phyloP scores from a whole-genome alignment of 306 rosid genomes.

The Ammopiptanthus mongolicus region DNA sequence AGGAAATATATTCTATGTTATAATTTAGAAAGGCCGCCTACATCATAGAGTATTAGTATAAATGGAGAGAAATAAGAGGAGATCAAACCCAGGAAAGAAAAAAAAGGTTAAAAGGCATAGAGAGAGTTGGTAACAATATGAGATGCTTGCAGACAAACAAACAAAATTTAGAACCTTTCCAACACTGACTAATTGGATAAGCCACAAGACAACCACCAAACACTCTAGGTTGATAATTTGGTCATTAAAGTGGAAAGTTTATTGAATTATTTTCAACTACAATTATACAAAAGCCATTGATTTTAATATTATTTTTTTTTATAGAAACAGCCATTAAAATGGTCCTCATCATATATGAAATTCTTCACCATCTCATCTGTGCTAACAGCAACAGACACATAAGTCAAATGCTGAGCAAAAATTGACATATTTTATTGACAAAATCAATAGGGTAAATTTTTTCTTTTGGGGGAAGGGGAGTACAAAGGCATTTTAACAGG shows the following conservation, averaged over 20 bases:
- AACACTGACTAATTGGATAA: neutral
- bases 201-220: neutral
- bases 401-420: neutral
- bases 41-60: neutral
- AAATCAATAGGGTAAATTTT: neutral
- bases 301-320: neutral
- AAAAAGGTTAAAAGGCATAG: neutral
- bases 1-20: neutral
- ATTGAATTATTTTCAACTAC: neutral
- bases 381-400: neutral
- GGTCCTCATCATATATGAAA: neutral
- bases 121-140: neutral
- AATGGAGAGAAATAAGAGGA: neutral
- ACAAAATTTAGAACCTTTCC: neutral
- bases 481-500: neutral
- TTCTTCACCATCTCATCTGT: neutral
- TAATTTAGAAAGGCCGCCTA: neutral
- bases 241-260: neutral
- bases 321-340: neutral
- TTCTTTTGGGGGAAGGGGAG: neutral
- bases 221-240: neutral
- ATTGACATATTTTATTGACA: neutral
- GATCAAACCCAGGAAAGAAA: neutral
- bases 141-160: neutral
- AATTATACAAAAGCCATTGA: neutral